Evolutionary conservation across 768 basidiomycete species (phyloP), one percentile per base, ranked within the genome.

Genomic region (Tephrocybe sp.): DNA sequence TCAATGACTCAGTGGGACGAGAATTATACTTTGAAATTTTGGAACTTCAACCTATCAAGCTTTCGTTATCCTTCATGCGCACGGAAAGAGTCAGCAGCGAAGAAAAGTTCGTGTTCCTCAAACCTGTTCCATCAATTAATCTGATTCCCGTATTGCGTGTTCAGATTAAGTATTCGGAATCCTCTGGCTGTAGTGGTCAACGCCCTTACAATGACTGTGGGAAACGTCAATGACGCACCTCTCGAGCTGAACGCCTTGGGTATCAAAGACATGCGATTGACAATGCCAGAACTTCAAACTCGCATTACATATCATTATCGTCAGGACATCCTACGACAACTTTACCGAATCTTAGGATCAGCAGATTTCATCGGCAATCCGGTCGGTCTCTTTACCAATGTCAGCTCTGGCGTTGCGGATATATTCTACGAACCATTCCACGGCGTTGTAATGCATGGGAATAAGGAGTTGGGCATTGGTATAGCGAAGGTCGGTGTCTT

Each of bases 391-490:
- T 98, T 99, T 76, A 95, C 89, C 42, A 98, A 98, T 62, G 94
- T 99, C 62, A 95, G 92, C 62, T 97, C 94, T 23, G 97, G 97
- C 10, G 91, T 98, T 4, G 90, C 90, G 45, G 97, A 99, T 65
- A 94, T 98, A 57, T 98, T 99, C 75, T 97, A 98, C 57, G 95
- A 97, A 66, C 97, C 97, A 1, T 97, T 94, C 75, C 87, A 94
- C 49, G 94, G 94, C 27, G 89, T 94, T 24, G 88, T 99, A 48
- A 89, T 95, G 81, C 93, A 93, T 60, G 95, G 95, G 2, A 95
- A 94, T 67, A 87, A 84, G 61, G 95, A 97, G 50, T 69, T 98
- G 22, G 97, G 94, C 3, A 85, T 93, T 50, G 92, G 94, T 18
- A 91, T 97, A 50, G 94, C 94, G 6, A 93, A 97, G 76, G 92